These are phyloP conservation scores for Corchorus olitorius DNA, from an alignment of 345 rosid genomes.

Conservation along the genomic window DNA sequence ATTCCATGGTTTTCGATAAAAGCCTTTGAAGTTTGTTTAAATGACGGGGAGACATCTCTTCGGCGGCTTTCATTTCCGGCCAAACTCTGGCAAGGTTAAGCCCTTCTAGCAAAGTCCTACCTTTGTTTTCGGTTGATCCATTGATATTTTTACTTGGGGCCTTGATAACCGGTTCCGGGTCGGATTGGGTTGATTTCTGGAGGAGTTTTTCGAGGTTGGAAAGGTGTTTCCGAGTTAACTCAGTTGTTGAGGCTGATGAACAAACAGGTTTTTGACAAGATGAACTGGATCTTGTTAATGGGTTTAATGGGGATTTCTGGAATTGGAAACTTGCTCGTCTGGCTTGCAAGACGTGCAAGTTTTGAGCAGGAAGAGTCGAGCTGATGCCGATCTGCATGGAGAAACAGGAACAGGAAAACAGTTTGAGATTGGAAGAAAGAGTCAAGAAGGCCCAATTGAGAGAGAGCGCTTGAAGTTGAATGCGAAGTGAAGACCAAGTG, in stretches of 20 bases:
- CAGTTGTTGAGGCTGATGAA: slow-evolving; percentile 26
- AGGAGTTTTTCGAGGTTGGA: slow-evolving; percentile 70
- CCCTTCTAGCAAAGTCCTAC: slow-evolving; percentile 45
- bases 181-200: slow-evolving; percentile 28
- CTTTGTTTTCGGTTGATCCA: slow-evolving; percentile 27
- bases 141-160: background rate
- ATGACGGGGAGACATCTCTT: slow-evolving; percentile 86
- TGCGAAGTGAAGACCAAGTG: background rate
- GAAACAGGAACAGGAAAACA: background rate
- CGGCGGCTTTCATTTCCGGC: slow-evolving; percentile 85
- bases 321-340: slow-evolving; percentile 51
- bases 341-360: slow-evolving; percentile 41
- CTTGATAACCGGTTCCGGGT: slow-evolving; percentile 1
- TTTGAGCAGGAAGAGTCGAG: slow-evolving; percentile 48
- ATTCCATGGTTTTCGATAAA: slow-evolving; percentile 64
- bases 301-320: slow-evolving; percentile 53
- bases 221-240: slow-evolving; percentile 44
- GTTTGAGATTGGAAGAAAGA: background rate
- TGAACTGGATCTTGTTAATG: slow-evolving; percentile 18
- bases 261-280: slow-evolving; percentile 14
- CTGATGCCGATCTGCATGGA: slow-evolving; percentile 50
- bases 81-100: slow-evolving; percentile 66
- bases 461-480: background rate
- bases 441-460: background rate
- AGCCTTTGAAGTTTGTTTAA: slow-evolving; percentile 70